These are phyloP conservation scores for Omphalotus guepiniiformis DNA, from an alignment of 768 basidiomycete species.

Conservation along the genomic window DNA sequence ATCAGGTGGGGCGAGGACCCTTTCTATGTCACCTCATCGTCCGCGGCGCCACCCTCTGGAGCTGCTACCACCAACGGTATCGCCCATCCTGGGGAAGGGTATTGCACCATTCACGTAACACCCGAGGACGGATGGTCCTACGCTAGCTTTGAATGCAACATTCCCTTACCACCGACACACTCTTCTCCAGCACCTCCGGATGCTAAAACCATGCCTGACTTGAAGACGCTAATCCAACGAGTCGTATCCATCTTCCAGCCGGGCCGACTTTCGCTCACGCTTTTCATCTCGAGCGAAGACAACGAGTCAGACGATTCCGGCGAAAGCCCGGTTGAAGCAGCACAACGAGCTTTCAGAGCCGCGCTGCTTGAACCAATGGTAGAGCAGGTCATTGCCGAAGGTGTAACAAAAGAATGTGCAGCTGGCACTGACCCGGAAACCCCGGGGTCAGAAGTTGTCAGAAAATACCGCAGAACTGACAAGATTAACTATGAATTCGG, in stretches of 20 bases:
- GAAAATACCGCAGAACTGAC: slow-evolving; percentile 77
- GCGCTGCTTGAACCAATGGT: slow-evolving; percentile 44
- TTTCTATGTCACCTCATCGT: slow-evolving; percentile 17
- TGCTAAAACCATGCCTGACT: slow-evolving; percentile 54
- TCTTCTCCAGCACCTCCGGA: slow-evolving; percentile 21
- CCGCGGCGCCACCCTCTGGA: slow-evolving; percentile 11
- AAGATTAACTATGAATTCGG: slow-evolving; percentile 99
- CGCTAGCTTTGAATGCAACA: slow-evolving; percentile 97
- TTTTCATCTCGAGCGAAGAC: slow-evolving; percentile 79
- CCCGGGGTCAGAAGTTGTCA: too few species aligned
- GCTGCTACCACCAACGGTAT: background rate
- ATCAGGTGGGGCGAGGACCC: slow-evolving; percentile 53
- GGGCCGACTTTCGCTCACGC: slow-evolving; percentile 74
- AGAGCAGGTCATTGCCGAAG: background rate
- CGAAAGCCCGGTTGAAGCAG: slow-evolving; percentile 61
- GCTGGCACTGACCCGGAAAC: slow-evolving; percentile 9
- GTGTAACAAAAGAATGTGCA: too few species aligned
- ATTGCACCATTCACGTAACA: slow-evolving; percentile 98
- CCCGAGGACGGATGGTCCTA: slow-evolving; percentile 98
- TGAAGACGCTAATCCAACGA: slow-evolving; percentile 77
- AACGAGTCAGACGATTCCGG: slow-evolving; percentile 38
- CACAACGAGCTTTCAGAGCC: slow-evolving; percentile 66
- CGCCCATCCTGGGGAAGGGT: slow-evolving; percentile 64
- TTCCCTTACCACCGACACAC: slow-evolving; percentile 54
- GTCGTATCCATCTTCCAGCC: slow-evolving; percentile 95